phyloP scores from a whole-genome alignment of 2,329 filamentous ascomycete genomes.

The Fusarium hostae region DNA sequence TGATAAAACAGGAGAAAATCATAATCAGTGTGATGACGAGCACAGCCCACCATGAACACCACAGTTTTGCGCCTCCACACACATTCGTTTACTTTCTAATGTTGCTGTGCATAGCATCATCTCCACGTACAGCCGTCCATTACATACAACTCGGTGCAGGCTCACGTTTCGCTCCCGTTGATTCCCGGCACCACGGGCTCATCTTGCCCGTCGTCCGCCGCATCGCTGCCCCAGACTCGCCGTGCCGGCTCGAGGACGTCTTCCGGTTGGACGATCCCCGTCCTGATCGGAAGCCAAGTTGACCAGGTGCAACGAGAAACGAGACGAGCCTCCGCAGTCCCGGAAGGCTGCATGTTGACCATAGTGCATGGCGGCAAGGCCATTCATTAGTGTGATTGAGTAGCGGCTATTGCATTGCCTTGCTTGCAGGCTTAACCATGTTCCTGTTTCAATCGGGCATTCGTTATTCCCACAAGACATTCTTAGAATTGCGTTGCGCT shows the following conservation, averaged over 20 bases:
- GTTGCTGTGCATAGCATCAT: slow-evolving; percentile 15
- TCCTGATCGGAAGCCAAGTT: slow-evolving; percentile 35
- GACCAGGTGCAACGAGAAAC: slow-evolving; percentile 20
- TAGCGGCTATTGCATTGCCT: not conserved
- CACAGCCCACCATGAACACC: slow-evolving; percentile 9
- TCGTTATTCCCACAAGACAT: slow-evolving; percentile 3
- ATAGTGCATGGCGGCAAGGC: slow-evolving; percentile 9
- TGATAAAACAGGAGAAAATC: slow-evolving; percentile 4
- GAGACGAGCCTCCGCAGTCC: slow-evolving; percentile 32
- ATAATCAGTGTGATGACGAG: not conserved
- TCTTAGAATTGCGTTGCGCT: not conserved
- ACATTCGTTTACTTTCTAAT: not conserved
- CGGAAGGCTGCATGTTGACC: slow-evolving; percentile 33
- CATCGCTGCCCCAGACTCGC: slow-evolving; percentile 27
- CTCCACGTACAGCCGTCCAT: slow-evolving; percentile 17
- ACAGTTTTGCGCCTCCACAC: slow-evolving; percentile 7
- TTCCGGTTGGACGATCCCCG: slow-evolving; percentile 41
- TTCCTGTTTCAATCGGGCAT: slow-evolving; percentile 10
- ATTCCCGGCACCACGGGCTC: slow-evolving; percentile 39
- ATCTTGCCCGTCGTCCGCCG: slow-evolving; percentile 29
- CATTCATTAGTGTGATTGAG: slow-evolving; percentile 1
- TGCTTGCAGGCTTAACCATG: slow-evolving; percentile 20
- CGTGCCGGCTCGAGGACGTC: slow-evolving; percentile 34
- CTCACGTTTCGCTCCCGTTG: slow-evolving; percentile 33
- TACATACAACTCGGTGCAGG: slow-evolving; percentile 12